Evolutionary conservation across 2,329 filamentous ascomycete genomes (phyloP), one percentile per base, ranked within the genome.

Genomic region (Lizonia empirigonia): DNA sequence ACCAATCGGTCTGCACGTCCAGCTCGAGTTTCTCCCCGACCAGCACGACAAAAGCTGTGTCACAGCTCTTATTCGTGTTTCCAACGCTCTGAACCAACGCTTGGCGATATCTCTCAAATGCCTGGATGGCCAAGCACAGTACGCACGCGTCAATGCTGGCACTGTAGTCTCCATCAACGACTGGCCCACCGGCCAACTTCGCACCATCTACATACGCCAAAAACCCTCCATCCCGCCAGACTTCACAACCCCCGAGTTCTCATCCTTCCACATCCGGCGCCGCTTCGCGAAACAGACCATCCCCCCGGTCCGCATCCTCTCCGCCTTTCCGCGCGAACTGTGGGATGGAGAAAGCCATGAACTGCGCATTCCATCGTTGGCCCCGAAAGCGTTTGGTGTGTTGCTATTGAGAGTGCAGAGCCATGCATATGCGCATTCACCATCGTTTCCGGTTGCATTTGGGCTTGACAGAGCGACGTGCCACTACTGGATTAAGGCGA

Each of bases 151-250:
- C 16, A 50, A 65, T 80, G 52, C 78, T 70, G 0, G 84, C 78
- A 0, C 84, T 82, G 56, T 66, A 81, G 1, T 71, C 79, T n/a
- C 83, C 79, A 0, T 72, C 84, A 1, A 66, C 75, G 2, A 66
- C 32, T 67, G 63, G 63, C 64, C 64, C 8, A 65, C 54, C 4
- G 63, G 63, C 1, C 50, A 60, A n/a, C 53, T 61, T 2, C 57
- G 56, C 10, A 63, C 58, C 4, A 59, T 67, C 2, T 67, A 65
- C 23, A 51, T 67, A 1, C 57, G 63, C 2, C 63, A 67, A 23
- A 65, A 55, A 23, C 58, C 58, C 7, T 56, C 38, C 1, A 60
- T 67, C 29, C 64, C 62, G n/a, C 48, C 50, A 8, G 54, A 57
- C 19, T 67, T 63, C 42, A 60, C 56, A 3, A 58, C 59, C 1